These are phyloP conservation scores for Juglanconis juglandina DNA, from an alignment of 2,329 filamentous ascomycete genomes.

Conservation along the genomic window DNA sequence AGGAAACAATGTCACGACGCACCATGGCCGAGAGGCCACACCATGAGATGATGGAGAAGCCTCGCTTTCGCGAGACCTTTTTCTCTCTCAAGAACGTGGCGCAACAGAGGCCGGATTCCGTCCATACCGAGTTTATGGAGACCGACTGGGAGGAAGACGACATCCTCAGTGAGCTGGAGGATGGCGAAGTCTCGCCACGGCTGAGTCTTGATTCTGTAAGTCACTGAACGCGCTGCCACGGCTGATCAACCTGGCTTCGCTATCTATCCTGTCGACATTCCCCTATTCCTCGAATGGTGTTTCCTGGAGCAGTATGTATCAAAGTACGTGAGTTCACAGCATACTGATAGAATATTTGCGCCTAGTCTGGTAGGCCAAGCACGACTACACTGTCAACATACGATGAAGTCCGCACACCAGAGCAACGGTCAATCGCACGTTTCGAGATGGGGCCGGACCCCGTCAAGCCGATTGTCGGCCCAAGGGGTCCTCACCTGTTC, in stretches of 20 bases:
- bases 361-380: constrained; percentile 68
- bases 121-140: constrained; percentile 74
- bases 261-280: neutral
- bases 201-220: constrained; percentile 70
- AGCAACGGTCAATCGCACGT: constrained; percentile 17
- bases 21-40: constrained; percentile 37
- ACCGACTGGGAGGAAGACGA: constrained; percentile 70
- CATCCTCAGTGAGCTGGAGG: constrained; percentile 55
- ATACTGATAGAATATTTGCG: constrained; percentile 18
- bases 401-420: constrained; percentile 76
- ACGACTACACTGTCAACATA: constrained; percentile 84
- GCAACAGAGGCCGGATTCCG: constrained; percentile 60
- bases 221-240: neutral
- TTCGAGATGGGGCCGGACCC: constrained; percentile 37
- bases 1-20: constrained; percentile 34
- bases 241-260: neutral
- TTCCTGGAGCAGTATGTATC: neutral
- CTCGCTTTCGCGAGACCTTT: constrained; percentile 53
- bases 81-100: constrained; percentile 55
- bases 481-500: constrained; percentile 83
- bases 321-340: no score
- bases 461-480: constrained; percentile 70
- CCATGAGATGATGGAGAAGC: constrained; percentile 52
- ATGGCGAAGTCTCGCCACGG: constrained; percentile 59
- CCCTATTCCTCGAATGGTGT: neutral